Conservation (phyloP, 2,329 filamentous ascomycete species). For the Colletotrichum lentis region DNA sequence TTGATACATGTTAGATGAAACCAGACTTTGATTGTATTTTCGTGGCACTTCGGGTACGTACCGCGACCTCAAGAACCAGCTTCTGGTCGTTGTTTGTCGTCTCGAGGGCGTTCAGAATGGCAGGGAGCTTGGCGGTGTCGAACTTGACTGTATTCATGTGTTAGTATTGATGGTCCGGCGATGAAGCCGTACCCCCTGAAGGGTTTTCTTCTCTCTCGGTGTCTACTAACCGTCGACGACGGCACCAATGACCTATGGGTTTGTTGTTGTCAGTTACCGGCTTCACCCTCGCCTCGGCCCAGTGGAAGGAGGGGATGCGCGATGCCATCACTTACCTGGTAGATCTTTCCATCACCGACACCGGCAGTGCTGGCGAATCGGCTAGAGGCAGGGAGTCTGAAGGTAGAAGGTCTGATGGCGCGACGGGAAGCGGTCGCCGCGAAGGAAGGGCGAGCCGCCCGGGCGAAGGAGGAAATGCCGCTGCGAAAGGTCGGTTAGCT, state of each 20-base stretch:
- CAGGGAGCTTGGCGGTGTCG: conserved; percentile 88
- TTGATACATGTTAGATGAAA: conserved; percentile 49
- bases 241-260: conserved; percentile 92
- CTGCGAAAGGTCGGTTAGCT: conserved; percentile 59
- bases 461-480: conserved; percentile 72
- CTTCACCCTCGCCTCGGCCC: conserved; percentile 25
- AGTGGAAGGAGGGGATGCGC: conserved; percentile 21
- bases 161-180: conserved; percentile 26
- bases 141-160: conserved; percentile 80
- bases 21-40: conserved; percentile 15
- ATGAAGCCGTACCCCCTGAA: conserved; percentile 21
- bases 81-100: conserved; percentile 92
- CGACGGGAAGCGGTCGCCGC: conserved; percentile 65
- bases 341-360: conserved; percentile 72
- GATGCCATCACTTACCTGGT: conserved; percentile 63
- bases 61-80: conserved; percentile 94
- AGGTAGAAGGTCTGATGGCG: conserved; percentile 64
- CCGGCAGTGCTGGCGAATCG: conserved; percentile 67
- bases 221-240: conserved; percentile 89
- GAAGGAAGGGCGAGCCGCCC: conserved; percentile 69
- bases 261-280: conserved; percentile 60
- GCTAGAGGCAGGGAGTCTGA: conserved; percentile 64
- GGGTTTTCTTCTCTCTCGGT: conserved; percentile 30
- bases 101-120: conserved; percentile 96
- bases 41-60: conserved; percentile 58